These are phyloP conservation scores for Capronia americana DNA, from an alignment of 2,329 filamentous ascomycete species.

Conservation along the genomic window DNA sequence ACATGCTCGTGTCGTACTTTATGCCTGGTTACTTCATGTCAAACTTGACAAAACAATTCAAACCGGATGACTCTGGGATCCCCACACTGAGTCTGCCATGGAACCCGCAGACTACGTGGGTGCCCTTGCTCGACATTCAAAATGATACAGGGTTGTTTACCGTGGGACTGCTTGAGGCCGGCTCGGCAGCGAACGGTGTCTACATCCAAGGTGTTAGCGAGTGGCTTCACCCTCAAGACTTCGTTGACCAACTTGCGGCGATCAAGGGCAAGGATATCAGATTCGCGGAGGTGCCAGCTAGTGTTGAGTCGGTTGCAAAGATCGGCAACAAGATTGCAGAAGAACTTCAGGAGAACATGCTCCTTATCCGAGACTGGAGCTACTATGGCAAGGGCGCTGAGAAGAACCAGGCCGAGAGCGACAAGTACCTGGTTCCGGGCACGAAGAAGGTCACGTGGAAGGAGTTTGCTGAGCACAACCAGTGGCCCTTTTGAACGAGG, in stretches of 20 bases:
- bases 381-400: constrained; percentile 57
- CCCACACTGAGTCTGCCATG: constrained; percentile 42
- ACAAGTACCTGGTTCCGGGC: constrained; percentile 30
- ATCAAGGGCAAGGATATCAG: constrained; percentile 50
- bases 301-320: constrained; percentile 51
- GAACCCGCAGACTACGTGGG: constrained; percentile 41
- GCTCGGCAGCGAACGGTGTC: constrained; percentile 46
- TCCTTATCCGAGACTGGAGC: constrained; percentile 59
- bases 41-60: constrained; percentile 48
- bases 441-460: constrained; percentile 31
- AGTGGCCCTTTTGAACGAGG: constrained; percentile 22
- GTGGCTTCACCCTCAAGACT: constrained; percentile 50
- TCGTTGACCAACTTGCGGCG: constrained; percentile 49
- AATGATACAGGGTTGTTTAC: constrained; percentile 55
- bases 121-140: constrained; percentile 56
- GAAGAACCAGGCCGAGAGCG: constrained; percentile 36
- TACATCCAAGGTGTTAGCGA: constrained; percentile 53
- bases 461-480: constrained; percentile 27
- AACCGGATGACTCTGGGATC: constrained; percentile 40
- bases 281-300: constrained; percentile 45
- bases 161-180: constrained; percentile 41
- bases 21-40: constrained; percentile 54
- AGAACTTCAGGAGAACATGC: constrained; percentile 62
- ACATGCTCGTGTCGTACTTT: constrained; percentile 49
- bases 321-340: constrained; percentile 51